Conservation (phyloP, 768 basidiomycete genomes). For the Cystoderma amianthinum region DNA sequence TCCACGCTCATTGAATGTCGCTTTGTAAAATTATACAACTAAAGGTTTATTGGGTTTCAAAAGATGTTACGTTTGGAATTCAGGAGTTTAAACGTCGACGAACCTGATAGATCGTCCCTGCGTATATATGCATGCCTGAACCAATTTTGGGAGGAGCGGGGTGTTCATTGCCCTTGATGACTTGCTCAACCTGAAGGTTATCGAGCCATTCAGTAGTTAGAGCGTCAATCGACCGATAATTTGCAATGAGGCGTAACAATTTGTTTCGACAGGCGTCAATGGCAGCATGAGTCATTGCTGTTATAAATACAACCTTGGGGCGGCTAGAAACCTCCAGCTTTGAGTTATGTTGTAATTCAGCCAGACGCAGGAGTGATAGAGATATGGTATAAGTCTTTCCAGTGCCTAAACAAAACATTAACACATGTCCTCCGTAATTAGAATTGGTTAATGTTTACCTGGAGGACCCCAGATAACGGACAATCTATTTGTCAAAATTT, state of each 20-base stretch:
- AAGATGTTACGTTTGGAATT: too few species aligned
- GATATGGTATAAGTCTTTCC: conserved; percentile 49
- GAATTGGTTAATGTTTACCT: conserved; percentile 19
- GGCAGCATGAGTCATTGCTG: conserved; percentile 47
- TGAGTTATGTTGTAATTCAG: conserved; percentile 34
- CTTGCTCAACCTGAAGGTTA: conserved; percentile 32
- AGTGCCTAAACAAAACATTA: conserved; percentile 24
- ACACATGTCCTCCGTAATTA: neutral
- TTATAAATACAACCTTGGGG: conserved; percentile 34
- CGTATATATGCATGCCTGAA: conserved; percentile 28
- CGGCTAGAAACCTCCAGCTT: conserved; percentile 18
- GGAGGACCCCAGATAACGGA: conserved; percentile 48
- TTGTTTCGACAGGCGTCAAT: conserved; percentile 42
- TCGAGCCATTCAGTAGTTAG: conserved; percentile 34
- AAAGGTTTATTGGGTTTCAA: neutral
- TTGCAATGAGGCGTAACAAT: conserved; percentile 25
- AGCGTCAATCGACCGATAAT: conserved; percentile 27
- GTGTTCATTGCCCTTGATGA: conserved; percentile 33
- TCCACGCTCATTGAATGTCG: conserved; percentile 30
- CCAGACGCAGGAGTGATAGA: conserved; percentile 35
- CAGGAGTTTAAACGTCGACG: too few species aligned
- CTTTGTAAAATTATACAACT: conserved; percentile 45
- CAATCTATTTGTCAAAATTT: conserved; percentile 35
- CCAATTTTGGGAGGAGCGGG: conserved; percentile 20
- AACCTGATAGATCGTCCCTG: conserved; percentile 45